Evolutionary conservation across 2,329 filamentous ascomycete genomes (phyloP), one percentile per base, ranked within the genome.

Genomic region (Setomelanomma holmii): DNA sequence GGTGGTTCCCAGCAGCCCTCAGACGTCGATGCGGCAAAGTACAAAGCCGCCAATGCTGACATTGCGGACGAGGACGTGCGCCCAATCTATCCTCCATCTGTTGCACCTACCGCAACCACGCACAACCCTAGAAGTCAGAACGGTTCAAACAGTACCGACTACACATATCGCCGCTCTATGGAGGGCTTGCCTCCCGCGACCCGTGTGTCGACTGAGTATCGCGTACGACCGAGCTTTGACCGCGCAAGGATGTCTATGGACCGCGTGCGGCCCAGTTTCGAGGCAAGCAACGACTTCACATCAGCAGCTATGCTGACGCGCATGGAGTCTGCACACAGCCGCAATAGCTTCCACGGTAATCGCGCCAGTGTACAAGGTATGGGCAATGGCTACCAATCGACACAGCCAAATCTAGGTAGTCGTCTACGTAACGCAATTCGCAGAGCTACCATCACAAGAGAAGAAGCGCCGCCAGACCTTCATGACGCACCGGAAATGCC

Each of bases 141-240:
- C 64, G 91, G 92, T 55, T 97, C 93, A 76, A 93, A 96, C 75
- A 93, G 91, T 55, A 97, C 95, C 43, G 93, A 96, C 66, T 96
- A 92, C 74, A 96, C 91, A 19, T 80, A 75, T 42, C 76, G 78
- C 41, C 72, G 63, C 38, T 74, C 71, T 4, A 55, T 69, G 44
- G 72, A 75, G 45, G 69, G 64, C 19, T 51, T 71, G 4, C 68
- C 70, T 33, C 56, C 66, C 1, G 54, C 51, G 4, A 61, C 67
- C 51, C 60, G 69, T 36, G 65, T 69, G 53, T 76, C 75, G 20
- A 64, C 63, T 5, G 64, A 66, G 21, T 56, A 46, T 27, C 75
- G 66, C 52, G 82, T 88, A 4, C 82, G 91, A 58, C 91, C 91
- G 35, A 96, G 91, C n/a, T 96, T 90, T 72, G 93, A 98, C 68